Evolutionary conservation across 2,329 filamentous ascomycete genomes (phyloP).

Genomic region (Tolypocladium sp.): DNA sequence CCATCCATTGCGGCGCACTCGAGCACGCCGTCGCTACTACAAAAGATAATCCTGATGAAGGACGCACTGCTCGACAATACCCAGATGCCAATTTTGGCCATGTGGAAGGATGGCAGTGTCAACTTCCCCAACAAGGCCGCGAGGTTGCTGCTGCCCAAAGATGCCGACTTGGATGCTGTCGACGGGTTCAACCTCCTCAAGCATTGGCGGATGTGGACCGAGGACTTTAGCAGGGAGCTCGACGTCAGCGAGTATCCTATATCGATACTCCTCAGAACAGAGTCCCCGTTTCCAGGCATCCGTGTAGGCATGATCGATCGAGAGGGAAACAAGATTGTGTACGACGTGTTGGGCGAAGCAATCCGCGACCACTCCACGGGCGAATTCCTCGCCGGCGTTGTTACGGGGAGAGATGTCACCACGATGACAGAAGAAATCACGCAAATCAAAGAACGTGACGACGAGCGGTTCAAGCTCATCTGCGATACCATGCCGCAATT

Average conservation of each 20-base stretch:
- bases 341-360: slow-evolving; percentile 58
- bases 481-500: slow-evolving; percentile 65
- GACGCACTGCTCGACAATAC: slow-evolving; percentile 70
- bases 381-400: slow-evolving; percentile 64
- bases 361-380: slow-evolving; percentile 58
- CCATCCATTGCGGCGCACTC: slow-evolving; percentile 46
- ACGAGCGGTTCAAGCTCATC: slow-evolving; percentile 65
- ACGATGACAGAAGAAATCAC: slow-evolving; percentile 59
- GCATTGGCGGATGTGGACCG: slow-evolving; percentile 53
- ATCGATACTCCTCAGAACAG: slow-evolving; percentile 50
- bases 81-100: slow-evolving; percentile 63
- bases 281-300: slow-evolving; percentile 47
- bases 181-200: slow-evolving; percentile 48
- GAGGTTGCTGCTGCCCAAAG: slow-evolving; percentile 37
- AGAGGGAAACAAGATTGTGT: slow-evolving; percentile 44
- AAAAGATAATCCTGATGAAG: slow-evolving; percentile 68
- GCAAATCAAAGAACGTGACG: slow-evolving; percentile 60
- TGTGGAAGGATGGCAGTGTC: slow-evolving; percentile 73
- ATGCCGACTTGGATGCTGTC: slow-evolving; percentile 27
- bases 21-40: slow-evolving; percentile 54
- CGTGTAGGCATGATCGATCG: slow-evolving; percentile 55
- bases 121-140: slow-evolving; percentile 64
- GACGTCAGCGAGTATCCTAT: slow-evolving; percentile 57
- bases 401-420: slow-evolving; percentile 66
- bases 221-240: slow-evolving; percentile 54